These are phyloP conservation scores for Oenanthe javanica DNA, from an alignment of 140 eudicot genomes.

Conservation along the genomic window DNA sequence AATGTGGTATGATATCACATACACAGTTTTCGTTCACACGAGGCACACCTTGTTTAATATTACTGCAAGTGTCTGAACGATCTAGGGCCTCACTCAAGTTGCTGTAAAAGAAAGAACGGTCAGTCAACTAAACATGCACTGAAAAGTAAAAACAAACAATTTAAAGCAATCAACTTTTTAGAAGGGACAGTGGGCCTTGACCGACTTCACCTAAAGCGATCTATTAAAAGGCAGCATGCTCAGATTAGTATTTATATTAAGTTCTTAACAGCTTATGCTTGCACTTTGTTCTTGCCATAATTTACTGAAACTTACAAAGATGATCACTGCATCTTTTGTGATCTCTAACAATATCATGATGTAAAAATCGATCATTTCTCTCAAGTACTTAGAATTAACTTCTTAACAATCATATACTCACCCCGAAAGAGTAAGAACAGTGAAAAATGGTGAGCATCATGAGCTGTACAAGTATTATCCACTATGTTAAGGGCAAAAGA, in stretches of 20 bases:
- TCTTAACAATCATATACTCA: background rate
- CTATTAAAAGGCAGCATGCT: background rate
- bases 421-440: background rate
- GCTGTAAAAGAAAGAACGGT: slow-evolving; percentile 28
- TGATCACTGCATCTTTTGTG: background rate
- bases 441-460: background rate
- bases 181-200: background rate
- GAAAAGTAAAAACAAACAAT: background rate
- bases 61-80: slow-evolving; percentile 21
- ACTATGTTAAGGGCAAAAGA: background rate
- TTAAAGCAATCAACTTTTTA: background rate
- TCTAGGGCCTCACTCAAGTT: slow-evolving; percentile 30
- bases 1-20: background rate
- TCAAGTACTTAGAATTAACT: background rate
- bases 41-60: slow-evolving; percentile 30
- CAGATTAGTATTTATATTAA: background rate
- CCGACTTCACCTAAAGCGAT: background rate
- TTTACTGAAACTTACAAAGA: background rate
- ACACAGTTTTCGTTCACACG: background rate
- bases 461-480: background rate
- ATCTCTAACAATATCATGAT: background rate
- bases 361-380: background rate
- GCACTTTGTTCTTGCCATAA: background rate
- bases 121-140: background rate
- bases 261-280: background rate